phyloP scores from a whole-genome alignment of 768 basidiomycete species.

The Lentinula detonsa region DNA sequence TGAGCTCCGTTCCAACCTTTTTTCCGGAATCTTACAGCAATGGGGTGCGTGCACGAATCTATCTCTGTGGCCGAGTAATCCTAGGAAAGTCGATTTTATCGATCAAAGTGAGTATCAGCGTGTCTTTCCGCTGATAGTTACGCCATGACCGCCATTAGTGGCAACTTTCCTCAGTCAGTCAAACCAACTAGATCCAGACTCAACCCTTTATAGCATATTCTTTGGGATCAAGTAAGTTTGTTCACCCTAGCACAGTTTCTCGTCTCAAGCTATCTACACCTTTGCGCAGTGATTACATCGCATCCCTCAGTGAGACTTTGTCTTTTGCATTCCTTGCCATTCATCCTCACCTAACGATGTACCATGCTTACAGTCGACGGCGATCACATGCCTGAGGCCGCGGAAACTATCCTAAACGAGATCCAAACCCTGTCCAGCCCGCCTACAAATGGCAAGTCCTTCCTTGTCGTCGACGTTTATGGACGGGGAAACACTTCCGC shows the following conservation, averaged over 20 bases:
- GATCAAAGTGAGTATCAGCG: conserved; percentile 31
- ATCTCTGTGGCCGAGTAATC: conserved; percentile 45
- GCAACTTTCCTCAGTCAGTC: conserved; percentile 37
- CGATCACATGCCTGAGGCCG: conserved; percentile 39
- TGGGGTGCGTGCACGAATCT: conserved; percentile 42
- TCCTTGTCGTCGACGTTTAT: conserved; percentile 45
- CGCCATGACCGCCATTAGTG: conserved; percentile 20
- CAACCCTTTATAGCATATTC: conserved; percentile 46
- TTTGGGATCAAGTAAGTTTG: conserved; percentile 47
- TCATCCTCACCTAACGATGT: background rate
- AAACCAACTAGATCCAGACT: conserved; percentile 35
- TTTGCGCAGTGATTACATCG: conserved; percentile 32
- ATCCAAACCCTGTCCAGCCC: conserved; percentile 39
- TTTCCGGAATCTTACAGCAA: conserved; percentile 19
- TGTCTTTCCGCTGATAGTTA: background rate
- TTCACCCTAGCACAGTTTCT: too few relatives aligned
- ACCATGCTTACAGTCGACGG: conserved; percentile 29
- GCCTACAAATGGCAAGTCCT: conserved; percentile 44
- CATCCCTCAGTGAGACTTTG: conserved; percentile 29
- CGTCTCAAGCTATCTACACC: too few relatives aligned
- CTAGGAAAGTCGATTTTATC: conserved; percentile 39
- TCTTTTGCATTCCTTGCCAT: background rate
- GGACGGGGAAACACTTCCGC: conserved; percentile 36
- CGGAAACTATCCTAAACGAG: conserved; percentile 34
- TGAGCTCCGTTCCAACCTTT: background rate